phyloP scores from a whole-genome alignment of 306 rosid species.

The Alnus rubra region DNA sequence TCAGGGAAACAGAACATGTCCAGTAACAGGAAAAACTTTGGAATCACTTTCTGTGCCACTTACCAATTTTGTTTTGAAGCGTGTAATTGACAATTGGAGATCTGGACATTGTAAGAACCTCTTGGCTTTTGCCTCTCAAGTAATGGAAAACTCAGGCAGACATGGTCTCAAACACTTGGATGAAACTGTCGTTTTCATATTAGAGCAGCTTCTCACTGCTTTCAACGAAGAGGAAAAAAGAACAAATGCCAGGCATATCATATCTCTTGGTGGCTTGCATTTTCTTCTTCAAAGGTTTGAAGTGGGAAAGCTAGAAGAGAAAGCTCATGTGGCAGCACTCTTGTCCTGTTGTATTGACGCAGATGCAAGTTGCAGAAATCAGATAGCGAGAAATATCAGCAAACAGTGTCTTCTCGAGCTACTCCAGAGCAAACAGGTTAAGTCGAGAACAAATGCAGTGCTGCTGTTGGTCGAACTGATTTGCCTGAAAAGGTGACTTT shows the following conservation, averaged over 20 bases:
- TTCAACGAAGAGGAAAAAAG: conserved; percentile 48
- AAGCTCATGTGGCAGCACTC: conserved; percentile 45
- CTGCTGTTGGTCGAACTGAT: conserved; percentile 56
- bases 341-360: conserved; percentile 51
- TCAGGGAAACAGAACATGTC: conserved; percentile 74
- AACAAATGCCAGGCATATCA: conserved; percentile 53
- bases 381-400: conserved; percentile 51
- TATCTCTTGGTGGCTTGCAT: conserved; percentile 50
- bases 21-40: conserved; percentile 64
- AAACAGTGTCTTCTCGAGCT: conserved; percentile 58
- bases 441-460: conserved; percentile 46
- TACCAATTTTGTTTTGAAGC: conserved; percentile 66
- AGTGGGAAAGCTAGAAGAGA: conserved; percentile 60
- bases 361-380: conserved; percentile 51
- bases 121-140: conserved; percentile 50
- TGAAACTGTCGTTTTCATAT: conserved; percentile 43
- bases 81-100: conserved; percentile 68
- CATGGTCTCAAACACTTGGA: conserved; percentile 31
- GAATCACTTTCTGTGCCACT: conserved; percentile 53
- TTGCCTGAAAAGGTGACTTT: conserved; percentile 45
- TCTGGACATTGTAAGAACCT: conserved; percentile 49
- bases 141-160: conserved; percentile 29
- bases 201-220: conserved; percentile 53
- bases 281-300: conserved; percentile 59
- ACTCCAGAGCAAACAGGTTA: conserved; percentile 55